phyloP scores from a whole-genome alignment of 116 monocot species.

The Trichopus zeylanicus region DNA sequence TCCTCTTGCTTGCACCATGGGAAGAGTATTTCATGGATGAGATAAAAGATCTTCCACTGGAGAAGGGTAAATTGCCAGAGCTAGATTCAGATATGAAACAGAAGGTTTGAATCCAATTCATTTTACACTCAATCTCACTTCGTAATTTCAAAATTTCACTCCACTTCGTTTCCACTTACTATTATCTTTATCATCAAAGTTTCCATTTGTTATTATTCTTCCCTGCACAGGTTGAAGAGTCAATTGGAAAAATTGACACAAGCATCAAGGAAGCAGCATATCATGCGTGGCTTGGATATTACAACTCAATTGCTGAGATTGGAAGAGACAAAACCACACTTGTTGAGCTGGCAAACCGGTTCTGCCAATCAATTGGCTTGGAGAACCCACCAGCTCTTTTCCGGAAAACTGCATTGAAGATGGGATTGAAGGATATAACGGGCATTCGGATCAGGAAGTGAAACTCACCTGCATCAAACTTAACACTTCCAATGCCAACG shows the following conservation, averaged over 20 bases:
- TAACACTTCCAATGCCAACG: neutral
- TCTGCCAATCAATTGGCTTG: slow-evolving; percentile 62
- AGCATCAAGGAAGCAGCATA: slow-evolving; percentile 92
- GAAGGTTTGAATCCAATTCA: slow-evolving; percentile 29
- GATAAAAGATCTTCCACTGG: slow-evolving; percentile 69
- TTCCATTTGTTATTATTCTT: neutral
- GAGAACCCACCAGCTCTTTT: slow-evolving; percentile 68
- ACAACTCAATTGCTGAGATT: slow-evolving; percentile 72
- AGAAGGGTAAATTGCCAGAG: slow-evolving; percentile 40
- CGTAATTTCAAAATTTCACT: neutral
- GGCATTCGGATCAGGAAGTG: slow-evolving; percentile 68
- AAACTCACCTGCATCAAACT: neutral
- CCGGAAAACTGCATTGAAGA: slow-evolving; percentile 52
- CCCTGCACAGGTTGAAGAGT: slow-evolving; percentile 50
- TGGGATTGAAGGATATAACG: slow-evolving; percentile 48
- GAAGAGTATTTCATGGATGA: slow-evolving; percentile 86
- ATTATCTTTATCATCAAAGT: no score
- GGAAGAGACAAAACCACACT: slow-evolving; percentile 86
- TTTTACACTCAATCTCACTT: neutral
- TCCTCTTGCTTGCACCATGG: slow-evolving; percentile 84
- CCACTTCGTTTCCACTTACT: no score
- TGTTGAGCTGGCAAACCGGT: slow-evolving; percentile 69
- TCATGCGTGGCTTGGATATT: slow-evolving; percentile 97
- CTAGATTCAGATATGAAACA: slow-evolving; percentile 45
- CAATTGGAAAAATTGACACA: slow-evolving; percentile 56